phyloP scores from a whole-genome alignment of 257 asterid species.

The Solanum virginianum region DNA sequence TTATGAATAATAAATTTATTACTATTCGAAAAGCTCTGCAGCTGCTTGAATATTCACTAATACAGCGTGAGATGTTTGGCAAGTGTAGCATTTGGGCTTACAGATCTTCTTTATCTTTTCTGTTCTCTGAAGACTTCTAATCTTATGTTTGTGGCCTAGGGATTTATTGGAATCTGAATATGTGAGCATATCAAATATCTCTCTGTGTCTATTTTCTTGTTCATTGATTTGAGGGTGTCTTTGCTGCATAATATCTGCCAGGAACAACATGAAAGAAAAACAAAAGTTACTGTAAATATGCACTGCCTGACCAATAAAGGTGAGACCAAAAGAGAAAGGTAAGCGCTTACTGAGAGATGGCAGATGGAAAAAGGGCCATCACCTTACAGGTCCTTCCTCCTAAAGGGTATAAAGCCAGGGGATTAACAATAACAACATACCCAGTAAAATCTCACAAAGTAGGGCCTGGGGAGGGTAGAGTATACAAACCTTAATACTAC shows the following conservation, averaged over 20 bases:
- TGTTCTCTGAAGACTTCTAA: not conserved
- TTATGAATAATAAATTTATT: not conserved
- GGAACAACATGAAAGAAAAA: not conserved
- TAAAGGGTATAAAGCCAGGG: not conserved
- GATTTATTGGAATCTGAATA: not conserved
- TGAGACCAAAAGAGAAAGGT: not conserved
- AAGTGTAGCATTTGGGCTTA: not conserved
- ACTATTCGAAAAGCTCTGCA: not conserved
- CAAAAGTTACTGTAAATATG: not conserved
- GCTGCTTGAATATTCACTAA: not conserved
- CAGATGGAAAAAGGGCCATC: not conserved
- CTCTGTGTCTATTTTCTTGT: not conserved
- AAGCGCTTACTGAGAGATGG: not conserved
- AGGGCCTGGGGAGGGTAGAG: too few species aligned
- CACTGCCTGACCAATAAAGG: not conserved
- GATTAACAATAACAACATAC: not conserved
- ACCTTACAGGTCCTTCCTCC: not conserved
- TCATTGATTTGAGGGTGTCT: not conserved
- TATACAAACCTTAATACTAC: too few species aligned
- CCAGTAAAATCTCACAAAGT: too few species aligned
- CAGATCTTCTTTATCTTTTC: not conserved
- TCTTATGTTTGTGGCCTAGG: not conserved
- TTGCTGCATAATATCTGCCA: not conserved
- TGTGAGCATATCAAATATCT: not conserved
- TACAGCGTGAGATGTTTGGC: not conserved